phyloP scores from a whole-genome alignment of 164 flowering plant genomes.

The Pachysandra terminalis region DNA sequence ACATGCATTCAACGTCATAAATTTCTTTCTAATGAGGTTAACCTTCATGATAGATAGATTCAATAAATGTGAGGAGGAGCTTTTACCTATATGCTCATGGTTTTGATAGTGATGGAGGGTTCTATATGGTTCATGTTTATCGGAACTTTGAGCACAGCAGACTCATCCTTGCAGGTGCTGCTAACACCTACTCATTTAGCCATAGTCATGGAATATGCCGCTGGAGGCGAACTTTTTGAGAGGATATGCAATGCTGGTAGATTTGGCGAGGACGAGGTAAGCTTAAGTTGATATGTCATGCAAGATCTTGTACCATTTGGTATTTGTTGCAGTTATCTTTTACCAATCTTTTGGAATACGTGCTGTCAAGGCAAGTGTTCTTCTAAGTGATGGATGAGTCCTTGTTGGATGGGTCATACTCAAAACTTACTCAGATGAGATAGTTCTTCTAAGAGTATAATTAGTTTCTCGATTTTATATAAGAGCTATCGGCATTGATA shows the following conservation, averaged over 20 bases:
- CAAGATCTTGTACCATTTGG: neutral
- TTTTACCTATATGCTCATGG: neutral
- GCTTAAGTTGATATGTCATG: neutral
- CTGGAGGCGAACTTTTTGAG: constrained; percentile 83
- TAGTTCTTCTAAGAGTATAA: neutral
- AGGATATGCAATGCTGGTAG: constrained; percentile 80
- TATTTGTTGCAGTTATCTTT: neutral
- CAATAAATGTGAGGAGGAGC: neutral
- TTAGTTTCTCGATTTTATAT: neutral
- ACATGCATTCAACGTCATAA: neutral
- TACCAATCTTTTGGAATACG: neutral
- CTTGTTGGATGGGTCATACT: neutral
- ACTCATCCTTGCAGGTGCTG: constrained; percentile 43
- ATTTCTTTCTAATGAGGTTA: neutral
- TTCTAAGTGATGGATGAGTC: neutral
- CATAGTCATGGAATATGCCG: constrained; percentile 88
- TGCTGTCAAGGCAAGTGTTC: too few relatives aligned
- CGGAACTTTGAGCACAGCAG: neutral
- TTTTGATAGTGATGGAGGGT: too few relatives aligned
- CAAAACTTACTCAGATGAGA: neutral
- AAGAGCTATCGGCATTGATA: neutral
- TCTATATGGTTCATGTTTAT: neutral
- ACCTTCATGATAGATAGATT: too few relatives aligned
- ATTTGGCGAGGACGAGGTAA: constrained; percentile 88
- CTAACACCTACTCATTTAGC: constrained; percentile 82